Evolutionary conservation across 192 early-diverging fungal genomes (phyloP), one percentile per base, ranked within the genome.

Genomic region (Helicostylum pulchrum): DNA sequence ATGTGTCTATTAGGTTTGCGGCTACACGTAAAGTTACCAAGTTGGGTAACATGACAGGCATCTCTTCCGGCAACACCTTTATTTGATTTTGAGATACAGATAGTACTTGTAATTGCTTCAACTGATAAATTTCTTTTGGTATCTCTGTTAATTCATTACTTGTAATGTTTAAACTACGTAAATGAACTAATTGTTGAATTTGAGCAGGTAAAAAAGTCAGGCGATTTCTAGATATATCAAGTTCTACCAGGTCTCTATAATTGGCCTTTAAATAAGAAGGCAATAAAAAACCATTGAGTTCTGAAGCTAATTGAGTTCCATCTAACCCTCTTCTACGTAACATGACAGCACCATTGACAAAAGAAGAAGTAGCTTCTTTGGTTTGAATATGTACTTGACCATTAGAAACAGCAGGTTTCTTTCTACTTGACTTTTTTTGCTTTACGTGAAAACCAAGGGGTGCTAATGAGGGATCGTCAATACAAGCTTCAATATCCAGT

Each of bases 401-500:
- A 7, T 21, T 36, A 32, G 26, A 8, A 19, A 0, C 19, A 20
- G 42, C 23, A 8, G 12, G 32, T 19, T n/a, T 36, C n/a, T 36
- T 52, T 23, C 12, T 52, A 2, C 12, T 59, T 23, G 26, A 23
- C 23, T 2, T 53, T 36, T 48, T 31, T 39, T 4, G 15, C 31
- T 66, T 70, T 7, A 82, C 76, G 56, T 83, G 81, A 15, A 54
- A 69, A 14, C 81, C 81, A 4, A 83, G 60, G 1, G 81, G 81
- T 12, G 81, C 81, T 19, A 83, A 70, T n/a, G 70, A 61, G 9
- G 81, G 81, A 49, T 83, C 64, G 48, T 83, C 81, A 49, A 83
- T 80, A 68, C 81, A 83, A n/a, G 81, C 57, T 36, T 83, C 81
- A 55, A 83, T 83, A 65, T 83, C 81, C 70, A 61, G 9, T 4